Evolutionary conservation across 1,284 basidiomycete genomes (phyloP), one percentile per base, ranked within the genome.

Genomic region (Sparassis latifolia): DNA sequence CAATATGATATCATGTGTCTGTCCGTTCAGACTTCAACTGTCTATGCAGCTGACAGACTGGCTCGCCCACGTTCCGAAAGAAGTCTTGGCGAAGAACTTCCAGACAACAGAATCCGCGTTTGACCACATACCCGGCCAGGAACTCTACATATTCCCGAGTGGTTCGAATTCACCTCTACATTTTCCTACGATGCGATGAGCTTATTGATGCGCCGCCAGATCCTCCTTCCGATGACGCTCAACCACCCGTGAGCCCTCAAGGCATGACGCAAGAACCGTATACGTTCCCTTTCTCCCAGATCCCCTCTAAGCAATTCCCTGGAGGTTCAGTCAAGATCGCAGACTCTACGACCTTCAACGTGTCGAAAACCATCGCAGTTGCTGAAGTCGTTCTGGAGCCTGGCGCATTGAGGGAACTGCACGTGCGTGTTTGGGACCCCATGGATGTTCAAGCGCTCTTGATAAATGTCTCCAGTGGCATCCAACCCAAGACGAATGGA

Each of bases 401-500:
- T 33, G 80, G 80, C 10, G 80, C 74, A 3, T 76, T 86, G 68
- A 71, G 62, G 50, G 80, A 82, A 58, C 70, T 81, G 52, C 80
- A 82, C 52, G 79, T 81, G 52, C 63, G 73, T 64, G 7, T 42
- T 20, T 20, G 20, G 20, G 20, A 20, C 20, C 20, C 20, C 20
- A 20, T 20, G 20, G 20, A 20, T 20, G n/a, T 4, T n/a, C 20
- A 20, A 20, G 20, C 20, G 20, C 20, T 20, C 20, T 20, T 20
- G 20, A 20, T 20, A 20, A 20, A 20, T 20, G 20, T 20, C 43
- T 76, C 71, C 58, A 86, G 79, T 88, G 85, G 84, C 86, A 87
- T 60, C 83, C 84, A 2, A 82, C 79, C 30, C 72, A 83, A 60
- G 76, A 78, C 54, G 82, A 84, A 65, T 85, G 82, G 63, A 54